phyloP scores from a whole-genome alignment of 192 early-diverging fungal genomes.

The Piromyces finnis region DNA sequence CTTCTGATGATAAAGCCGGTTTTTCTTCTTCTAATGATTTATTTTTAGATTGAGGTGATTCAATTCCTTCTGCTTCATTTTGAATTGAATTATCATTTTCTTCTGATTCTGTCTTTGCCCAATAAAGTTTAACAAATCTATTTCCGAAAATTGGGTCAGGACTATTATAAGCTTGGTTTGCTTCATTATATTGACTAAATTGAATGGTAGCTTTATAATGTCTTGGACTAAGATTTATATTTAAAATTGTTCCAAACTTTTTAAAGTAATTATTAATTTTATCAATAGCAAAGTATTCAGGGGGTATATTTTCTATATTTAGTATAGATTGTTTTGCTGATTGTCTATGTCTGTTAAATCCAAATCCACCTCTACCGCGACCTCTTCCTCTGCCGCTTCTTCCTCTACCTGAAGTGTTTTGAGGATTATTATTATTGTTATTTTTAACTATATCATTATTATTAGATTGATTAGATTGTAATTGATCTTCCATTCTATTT shows the following conservation, averaged over 20 bases:
- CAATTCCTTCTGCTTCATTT: neutral
- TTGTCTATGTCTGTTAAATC: neutral
- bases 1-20: neutral
- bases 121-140: constrained; percentile 75
- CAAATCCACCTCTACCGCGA: neutral
- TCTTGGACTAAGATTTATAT: constrained; percentile 44
- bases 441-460: neutral
- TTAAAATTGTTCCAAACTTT: constrained; percentile 53
- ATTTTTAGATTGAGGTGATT: neutral
- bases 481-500: neutral
- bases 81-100: neutral
- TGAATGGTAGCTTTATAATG: constrained; percentile 40
- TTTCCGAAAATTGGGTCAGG: constrained; percentile 70
- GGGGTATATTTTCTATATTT: constrained; percentile 58
- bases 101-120: constrained; percentile 11
- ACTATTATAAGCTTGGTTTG: constrained; percentile 44
- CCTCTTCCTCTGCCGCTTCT: neutral
- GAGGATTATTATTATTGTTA: neutral
- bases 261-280: constrained; percentile 62
- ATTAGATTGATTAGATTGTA: neutral
- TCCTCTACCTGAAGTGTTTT: neutral
- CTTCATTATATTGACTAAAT: constrained; percentile 38
- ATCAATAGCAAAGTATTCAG: constrained; percentile 41
- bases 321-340: neutral
- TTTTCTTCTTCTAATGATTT: constrained; percentile 10